These are phyloP conservation scores for Lachancea nothofagi DNA, from an alignment of 805 yeast species.

Conservation along the genomic window DNA sequence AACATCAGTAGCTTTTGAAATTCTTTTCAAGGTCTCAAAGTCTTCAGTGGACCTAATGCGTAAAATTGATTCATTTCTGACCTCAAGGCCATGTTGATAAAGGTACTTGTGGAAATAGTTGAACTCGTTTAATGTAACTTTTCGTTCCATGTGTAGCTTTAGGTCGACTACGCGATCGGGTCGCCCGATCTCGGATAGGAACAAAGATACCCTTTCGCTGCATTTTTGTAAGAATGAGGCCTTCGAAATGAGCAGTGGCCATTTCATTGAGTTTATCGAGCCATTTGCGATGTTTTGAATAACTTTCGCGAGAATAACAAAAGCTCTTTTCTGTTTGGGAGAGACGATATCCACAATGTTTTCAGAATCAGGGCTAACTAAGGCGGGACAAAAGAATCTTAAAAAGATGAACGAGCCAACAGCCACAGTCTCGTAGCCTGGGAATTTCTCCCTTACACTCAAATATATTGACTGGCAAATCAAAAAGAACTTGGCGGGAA, in stretches of 20 bases:
- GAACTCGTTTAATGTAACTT: slow-evolving; percentile 27
- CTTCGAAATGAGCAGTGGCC: slow-evolving; percentile 47
- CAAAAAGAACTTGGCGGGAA: slow-evolving; percentile 69
- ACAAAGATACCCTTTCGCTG: slow-evolving; percentile 36
- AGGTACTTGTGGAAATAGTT: slow-evolving; percentile 44
- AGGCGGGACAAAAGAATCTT: slow-evolving; percentile 79
- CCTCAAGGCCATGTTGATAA: slow-evolving; percentile 43
- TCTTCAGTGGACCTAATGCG: slow-evolving; percentile 19
- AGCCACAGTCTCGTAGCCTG: slow-evolving; percentile 60
- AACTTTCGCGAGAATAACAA: slow-evolving; percentile 75
- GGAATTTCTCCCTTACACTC: slow-evolving; percentile 56
- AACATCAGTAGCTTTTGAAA: slow-evolving; percentile 42
- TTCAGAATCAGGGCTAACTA: slow-evolving; percentile 72
- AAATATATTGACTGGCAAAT: slow-evolving; percentile 62
- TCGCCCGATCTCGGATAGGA: slow-evolving; percentile 36
- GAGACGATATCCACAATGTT: slow-evolving; percentile 37
- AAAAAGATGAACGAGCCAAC: slow-evolving; percentile 85
- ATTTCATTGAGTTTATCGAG: slow-evolving; percentile 56
- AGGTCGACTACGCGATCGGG: slow-evolving; percentile 22
- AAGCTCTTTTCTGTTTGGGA: slow-evolving; percentile 49
- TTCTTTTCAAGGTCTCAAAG: slow-evolving; percentile 16
- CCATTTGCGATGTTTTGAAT: slow-evolving; percentile 86
- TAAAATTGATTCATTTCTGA: slow-evolving; percentile 26
- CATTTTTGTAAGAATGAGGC: slow-evolving; percentile 39
- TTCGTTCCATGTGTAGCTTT: slow-evolving; percentile 16